These are phyloP conservation scores for Talaromyces sp. DNA, from an alignment of 2,329 filamentous ascomycete genomes.

Conservation along the genomic window DNA sequence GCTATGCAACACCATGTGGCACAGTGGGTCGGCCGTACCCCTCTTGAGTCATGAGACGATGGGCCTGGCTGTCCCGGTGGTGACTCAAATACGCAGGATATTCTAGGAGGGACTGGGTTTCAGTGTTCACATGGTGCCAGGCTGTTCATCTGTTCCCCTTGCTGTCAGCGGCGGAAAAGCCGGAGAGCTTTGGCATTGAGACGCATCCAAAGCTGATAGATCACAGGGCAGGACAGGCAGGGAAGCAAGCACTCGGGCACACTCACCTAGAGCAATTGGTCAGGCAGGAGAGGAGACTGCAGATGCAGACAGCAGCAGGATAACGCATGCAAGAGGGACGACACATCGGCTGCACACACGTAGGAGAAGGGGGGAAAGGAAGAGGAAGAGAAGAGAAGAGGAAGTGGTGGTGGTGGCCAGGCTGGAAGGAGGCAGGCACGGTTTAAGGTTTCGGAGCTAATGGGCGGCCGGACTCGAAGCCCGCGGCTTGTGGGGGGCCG, in stretches of 20 bases:
- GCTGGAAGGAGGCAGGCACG: not conserved
- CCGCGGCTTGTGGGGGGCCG: not conserved
- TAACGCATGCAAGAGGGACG: not conserved
- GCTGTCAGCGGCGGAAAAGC: not conserved
- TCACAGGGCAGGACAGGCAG: not conserved
- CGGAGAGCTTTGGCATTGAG: not conserved
- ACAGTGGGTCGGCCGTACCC: not conserved
- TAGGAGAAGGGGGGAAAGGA: not conserved
- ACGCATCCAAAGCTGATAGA: not conserved
- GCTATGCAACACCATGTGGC: conserved; percentile 6
- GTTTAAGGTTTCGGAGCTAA: not conserved
- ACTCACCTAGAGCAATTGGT: not conserved
- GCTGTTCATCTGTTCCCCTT: not conserved
- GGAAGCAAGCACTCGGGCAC: not conserved
- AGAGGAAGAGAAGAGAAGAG: not conserved
- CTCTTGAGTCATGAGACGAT: not conserved
- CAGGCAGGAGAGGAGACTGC: not conserved
- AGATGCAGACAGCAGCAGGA: not conserved
- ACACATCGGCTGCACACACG: not conserved
- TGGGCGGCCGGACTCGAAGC: not conserved
- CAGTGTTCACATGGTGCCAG: not conserved
- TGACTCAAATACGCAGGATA: not conserved
- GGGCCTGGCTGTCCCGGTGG: not conserved
- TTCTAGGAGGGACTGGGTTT: not conserved
- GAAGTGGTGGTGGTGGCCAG: not conserved